These are phyloP conservation scores for Triangularia verruculosa DNA, from an alignment of 2,329 filamentous ascomycete genomes.

Conservation along the genomic window DNA sequence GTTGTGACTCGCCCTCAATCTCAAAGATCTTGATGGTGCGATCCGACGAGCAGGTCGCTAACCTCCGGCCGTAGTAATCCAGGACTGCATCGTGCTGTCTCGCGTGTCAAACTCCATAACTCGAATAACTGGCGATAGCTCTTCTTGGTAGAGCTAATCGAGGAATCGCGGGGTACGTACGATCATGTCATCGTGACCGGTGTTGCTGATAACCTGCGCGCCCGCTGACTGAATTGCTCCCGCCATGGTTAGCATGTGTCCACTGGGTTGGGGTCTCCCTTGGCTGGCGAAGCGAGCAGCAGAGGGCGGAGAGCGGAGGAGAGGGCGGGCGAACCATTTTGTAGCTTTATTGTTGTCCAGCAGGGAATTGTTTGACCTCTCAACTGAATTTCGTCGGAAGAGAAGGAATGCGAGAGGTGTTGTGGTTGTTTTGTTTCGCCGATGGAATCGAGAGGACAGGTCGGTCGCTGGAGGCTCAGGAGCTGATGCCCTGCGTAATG, in stretches of 20 bases:
- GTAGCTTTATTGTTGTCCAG: neutral
- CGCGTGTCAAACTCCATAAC: slow-evolving; percentile 11
- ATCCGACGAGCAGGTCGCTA: slow-evolving; percentile 96
- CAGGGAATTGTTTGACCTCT: neutral
- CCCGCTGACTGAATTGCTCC: slow-evolving; percentile 34
- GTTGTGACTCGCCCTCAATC: slow-evolving; percentile 88
- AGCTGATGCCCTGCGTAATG: slow-evolving; percentile 7
- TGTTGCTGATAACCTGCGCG: slow-evolving; percentile 76
- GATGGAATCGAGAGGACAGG: slow-evolving; percentile 11
- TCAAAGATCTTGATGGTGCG: slow-evolving; percentile 99
- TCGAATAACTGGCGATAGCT: neutral
- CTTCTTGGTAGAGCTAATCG: neutral
- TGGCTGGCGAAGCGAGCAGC: neutral
- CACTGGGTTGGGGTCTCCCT: neutral
- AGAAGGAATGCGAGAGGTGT: neutral
- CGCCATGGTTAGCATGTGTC: slow-evolving; percentile 5
- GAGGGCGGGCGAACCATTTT: slow-evolving; percentile 14
- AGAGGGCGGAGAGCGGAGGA: neutral
- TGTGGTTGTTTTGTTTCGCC: neutral
- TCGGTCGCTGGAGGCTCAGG: slow-evolving; percentile 3
- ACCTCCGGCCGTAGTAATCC: slow-evolving; percentile 94
- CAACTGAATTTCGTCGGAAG: neutral
- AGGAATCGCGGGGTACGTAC: slow-evolving; percentile 56
- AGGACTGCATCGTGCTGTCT: slow-evolving; percentile 90
- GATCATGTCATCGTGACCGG: slow-evolving; percentile 98